Base-by-base conservation (phyloP, 257 asterid genomes). In the Cordia subcordata region DNA sequence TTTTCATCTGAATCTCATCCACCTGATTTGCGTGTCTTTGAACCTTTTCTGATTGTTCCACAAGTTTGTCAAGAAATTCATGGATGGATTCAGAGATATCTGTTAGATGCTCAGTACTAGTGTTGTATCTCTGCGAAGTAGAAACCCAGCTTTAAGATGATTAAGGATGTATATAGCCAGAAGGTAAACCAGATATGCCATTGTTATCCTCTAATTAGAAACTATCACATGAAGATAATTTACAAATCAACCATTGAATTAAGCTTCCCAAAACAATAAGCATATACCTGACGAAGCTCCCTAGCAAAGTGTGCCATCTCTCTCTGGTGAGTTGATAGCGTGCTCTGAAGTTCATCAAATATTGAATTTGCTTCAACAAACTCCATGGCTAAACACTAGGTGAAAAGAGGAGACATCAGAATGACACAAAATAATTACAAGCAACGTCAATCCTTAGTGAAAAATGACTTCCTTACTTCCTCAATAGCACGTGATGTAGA, bases 201-300 rank as follows among this genome's bases (percentile, higher is more conserved):
- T 6, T 1, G 6, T n/a, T n/a, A 27, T 6, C 35, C 35, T 27
- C 35, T 27, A 27, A 27, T 27, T 6, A 27, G 35, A 3, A 27
- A 1, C 35, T 27, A 27, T 27, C 35, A 27, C 3, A 6, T 27
- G 35, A 42, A 42, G 15, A 42, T 14, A 42, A 42, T 8, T 42
- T 14, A 42, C 12, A 42, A 42, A 4, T 42, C 12, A 42, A 42
- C 12, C 47, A 10, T 3, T 42, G 47, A 42, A 3, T 27, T 3
- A 27, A 27, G 4, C 35, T 27, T 27, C 35, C 6, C 3, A 27
- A 27, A 27, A 27, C 3, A 6, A 42, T 42, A 2, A 42, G 47
- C 47, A 42, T 42, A 10, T 72, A 89, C 97, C 95, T 89, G 87
- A 22, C 87, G 87, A 64, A 89, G 92, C 67, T 86, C 95, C 72